Evolutionary conservation across 352 stramenopile genomes (phyloP).

Genomic region (Achlya hypogyna): DNA sequence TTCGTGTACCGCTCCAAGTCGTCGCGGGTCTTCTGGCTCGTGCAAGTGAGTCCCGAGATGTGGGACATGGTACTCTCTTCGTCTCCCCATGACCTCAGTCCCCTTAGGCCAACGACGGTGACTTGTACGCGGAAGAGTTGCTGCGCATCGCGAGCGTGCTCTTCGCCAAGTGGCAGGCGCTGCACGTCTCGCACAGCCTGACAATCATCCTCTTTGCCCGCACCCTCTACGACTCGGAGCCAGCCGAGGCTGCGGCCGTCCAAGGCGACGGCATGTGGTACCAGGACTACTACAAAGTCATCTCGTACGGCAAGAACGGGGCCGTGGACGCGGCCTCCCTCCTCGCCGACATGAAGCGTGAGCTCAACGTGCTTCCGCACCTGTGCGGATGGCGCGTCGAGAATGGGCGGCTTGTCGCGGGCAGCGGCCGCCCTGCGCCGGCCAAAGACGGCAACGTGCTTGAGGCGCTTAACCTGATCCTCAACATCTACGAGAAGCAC

Average conservation of each 20-base stretch:
- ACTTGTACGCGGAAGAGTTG: slow-evolving; percentile 88
- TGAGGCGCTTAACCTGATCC: slow-evolving; percentile 96
- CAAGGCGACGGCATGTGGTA: slow-evolving; percentile 71
- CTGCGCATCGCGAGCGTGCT: slow-evolving; percentile 71
- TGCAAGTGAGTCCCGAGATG: slow-evolving; percentile 94
- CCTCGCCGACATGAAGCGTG: slow-evolving; percentile 62
- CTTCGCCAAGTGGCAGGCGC: slow-evolving; percentile 84
- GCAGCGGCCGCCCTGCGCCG: slow-evolving; percentile 47
- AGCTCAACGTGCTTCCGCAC: slow-evolving; percentile 67
- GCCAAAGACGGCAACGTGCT: slow-evolving; percentile 91
- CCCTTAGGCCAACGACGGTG: slow-evolving; percentile 54
- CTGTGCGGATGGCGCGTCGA: slow-evolving; percentile 43
- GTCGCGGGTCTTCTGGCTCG: slow-evolving; percentile 95
- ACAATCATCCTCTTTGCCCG: slow-evolving; percentile 89
- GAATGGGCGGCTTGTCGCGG: slow-evolving; percentile 17
- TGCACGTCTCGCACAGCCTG: slow-evolving; percentile 86
- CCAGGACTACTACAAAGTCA: slow-evolving; percentile 81
- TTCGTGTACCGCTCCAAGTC: slow-evolving; percentile 93
- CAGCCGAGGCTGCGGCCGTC: slow-evolving; percentile 12
- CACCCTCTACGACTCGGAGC: slow-evolving; percentile 60
- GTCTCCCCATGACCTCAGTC: too few relatives aligned
- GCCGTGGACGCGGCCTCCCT: slow-evolving; percentile 56
- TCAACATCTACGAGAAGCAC: slow-evolving; percentile 98
- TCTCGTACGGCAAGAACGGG: slow-evolving; percentile 51
- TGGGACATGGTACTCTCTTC: slow-evolving; percentile 67